These are phyloP conservation scores for Umbelopsis vinacea DNA, from an alignment of 192 early-diverging fungal species.

Conservation along the genomic window DNA sequence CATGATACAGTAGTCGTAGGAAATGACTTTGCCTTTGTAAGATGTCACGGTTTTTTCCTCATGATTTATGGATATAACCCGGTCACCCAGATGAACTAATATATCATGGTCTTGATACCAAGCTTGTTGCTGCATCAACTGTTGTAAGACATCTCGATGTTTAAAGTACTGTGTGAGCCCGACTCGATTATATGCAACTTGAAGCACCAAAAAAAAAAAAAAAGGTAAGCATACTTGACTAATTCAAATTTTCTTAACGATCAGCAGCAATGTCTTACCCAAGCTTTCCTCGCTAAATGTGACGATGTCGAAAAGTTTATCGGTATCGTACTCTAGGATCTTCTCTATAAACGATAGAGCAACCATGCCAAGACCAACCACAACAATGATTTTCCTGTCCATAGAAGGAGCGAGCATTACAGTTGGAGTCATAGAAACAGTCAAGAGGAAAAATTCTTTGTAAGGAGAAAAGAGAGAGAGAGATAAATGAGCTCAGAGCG, in stretches of 20 bases:
- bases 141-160: conserved; percentile 47
- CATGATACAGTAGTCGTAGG: conserved; percentile 61
- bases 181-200: conserved; percentile 68
- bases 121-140: conserved; percentile 47
- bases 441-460: background rate
- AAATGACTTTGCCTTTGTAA: conserved; percentile 25
- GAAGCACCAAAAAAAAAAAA: background rate
- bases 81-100: conserved; percentile 41
- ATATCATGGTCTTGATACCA: conserved; percentile 64
- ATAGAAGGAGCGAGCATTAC: background rate
- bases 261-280: background rate
- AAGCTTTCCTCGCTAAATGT: conserved; percentile 60
- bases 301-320: conserved; percentile 47
- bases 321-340: conserved; percentile 56
- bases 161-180: conserved; percentile 67
- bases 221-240: background rate
- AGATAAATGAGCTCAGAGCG: background rate
- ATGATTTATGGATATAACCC: conserved; percentile 47
- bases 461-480: background rate
- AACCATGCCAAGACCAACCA: conserved; percentile 76
- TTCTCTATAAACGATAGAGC: conserved; percentile 68
- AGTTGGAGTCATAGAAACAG: conserved; percentile 1
- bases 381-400: conserved; percentile 40
- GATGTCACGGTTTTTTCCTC: conserved; percentile 41
- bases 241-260: too few species aligned